Evolutionary conservation across 2,329 filamentous ascomycete species (phyloP), one percentile per base, ranked within the genome.

Genomic region (Paracamarosporium sp.): DNA sequence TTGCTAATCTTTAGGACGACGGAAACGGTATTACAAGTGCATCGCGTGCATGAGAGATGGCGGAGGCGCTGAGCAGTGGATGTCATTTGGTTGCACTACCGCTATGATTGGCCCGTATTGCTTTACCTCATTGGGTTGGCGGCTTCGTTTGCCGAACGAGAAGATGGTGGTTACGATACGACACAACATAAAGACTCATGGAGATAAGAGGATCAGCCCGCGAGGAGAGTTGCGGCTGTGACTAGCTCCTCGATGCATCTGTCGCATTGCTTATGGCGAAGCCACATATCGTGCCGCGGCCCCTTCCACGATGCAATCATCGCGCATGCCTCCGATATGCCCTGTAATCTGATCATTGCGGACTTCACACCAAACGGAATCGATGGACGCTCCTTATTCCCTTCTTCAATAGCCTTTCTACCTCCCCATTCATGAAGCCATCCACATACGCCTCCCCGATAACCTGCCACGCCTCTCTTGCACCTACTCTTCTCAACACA

Each of bases 391-490:
- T n/a, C 5, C 28, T 35, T 4, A 13, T 48, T 7, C 40, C 40
- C 9, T 15, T 43, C 11, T 12, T 43, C 6, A 43, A 9, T 12
- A 43, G 11, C 22, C 20, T 24, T 65, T 20, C 69, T 22, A 64
- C 52, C 47, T 74, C 66, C 11, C 71, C 70, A 30, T 69, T 66
- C 72, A 74, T 73, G n/a, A 59, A 62, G 11, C 64, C 64, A 51
- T 72, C 52, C 15, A 67, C 55, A 45, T 73, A 73, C 7, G 56
- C 67, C 40, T 74, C 72, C 1, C 72, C 72, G 17, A 74, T 58
- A 7, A 73, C 63, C 25, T 63, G 57, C 66, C 66, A 74, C 1
- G 56, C 59, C 13, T 72, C 61, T 47, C 50, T 57, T 2, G 38
- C 27, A 8, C 56, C 54, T 0, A 48, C 35, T n/a, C 45, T 43